These are phyloP conservation scores for Penicillium sp. DNA, from an alignment of 2,329 filamentous ascomycete species.

Conservation along the genomic window DNA sequence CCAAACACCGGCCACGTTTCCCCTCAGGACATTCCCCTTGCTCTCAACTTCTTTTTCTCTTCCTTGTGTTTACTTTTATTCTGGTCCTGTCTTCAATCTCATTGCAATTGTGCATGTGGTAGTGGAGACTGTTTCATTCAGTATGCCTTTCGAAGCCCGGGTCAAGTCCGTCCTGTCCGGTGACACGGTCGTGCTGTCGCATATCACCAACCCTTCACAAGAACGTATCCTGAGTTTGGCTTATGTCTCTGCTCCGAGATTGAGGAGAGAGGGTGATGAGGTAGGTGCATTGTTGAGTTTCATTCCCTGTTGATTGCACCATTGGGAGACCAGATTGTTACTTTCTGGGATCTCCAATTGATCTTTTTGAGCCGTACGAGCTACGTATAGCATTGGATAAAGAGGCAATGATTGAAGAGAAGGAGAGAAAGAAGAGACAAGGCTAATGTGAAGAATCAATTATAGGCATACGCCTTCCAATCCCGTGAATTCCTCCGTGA, in stretches of 20 bases:
- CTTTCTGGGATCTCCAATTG: background rate
- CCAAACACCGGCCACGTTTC: constrained; percentile 35
- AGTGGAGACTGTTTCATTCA: constrained; percentile 20
- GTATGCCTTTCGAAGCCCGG: constrained; percentile 57
- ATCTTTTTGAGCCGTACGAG: background rate
- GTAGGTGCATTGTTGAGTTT: constrained; percentile 39
- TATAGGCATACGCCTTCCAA: constrained; percentile 78
- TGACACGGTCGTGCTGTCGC: constrained; percentile 83
- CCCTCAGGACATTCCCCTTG: constrained; percentile 22
- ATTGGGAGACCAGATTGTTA: background rate
- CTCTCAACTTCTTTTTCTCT: constrained; percentile 16
- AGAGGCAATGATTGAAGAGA: background rate
- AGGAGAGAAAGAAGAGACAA: background rate
- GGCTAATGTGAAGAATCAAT: background rate
- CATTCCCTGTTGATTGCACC: background rate
- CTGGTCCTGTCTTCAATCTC: constrained; percentile 11
- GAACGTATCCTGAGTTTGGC: constrained; percentile 89
- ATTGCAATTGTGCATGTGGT: constrained; percentile 13
- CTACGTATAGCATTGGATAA: background rate
- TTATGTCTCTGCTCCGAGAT: constrained; percentile 83
- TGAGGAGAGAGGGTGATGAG: constrained; percentile 88
- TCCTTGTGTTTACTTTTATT: constrained; percentile 12
- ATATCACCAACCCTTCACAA: constrained; percentile 74
- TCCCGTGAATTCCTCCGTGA: constrained; percentile 90
- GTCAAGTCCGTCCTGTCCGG: constrained; percentile 95